Evolutionary conservation across 1,284 basidiomycete species (phyloP).

Genomic region (Farysia itapuensis): DNA sequence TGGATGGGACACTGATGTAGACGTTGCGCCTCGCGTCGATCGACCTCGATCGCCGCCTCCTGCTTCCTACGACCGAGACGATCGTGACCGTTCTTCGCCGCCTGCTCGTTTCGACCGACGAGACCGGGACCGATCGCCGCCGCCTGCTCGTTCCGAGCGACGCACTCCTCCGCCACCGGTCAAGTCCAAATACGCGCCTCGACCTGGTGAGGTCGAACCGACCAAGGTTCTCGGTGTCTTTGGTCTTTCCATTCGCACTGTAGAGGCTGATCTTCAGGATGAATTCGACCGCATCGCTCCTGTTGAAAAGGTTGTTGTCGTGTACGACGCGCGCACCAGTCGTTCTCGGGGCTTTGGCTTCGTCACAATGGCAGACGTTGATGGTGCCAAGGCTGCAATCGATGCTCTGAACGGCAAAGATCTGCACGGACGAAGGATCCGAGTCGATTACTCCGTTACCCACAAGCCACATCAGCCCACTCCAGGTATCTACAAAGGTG

Average conservation of each 20-base stretch:
- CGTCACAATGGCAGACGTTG: constrained; percentile 83
- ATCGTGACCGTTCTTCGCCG: constrained; percentile 27
- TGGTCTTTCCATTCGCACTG: constrained; percentile 89
- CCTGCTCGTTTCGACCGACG: constrained; percentile 23
- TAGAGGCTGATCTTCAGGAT: constrained; percentile 88
- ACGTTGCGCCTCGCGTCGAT: too few species aligned
- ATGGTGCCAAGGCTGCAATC: constrained; percentile 84
- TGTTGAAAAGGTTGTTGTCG: constrained; percentile 88
- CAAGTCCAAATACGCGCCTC: constrained; percentile 27
- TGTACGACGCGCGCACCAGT: constrained; percentile 97
- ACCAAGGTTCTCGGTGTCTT: constrained; percentile 92
- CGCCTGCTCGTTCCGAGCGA: neutral
- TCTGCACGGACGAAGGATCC: constrained; percentile 89
- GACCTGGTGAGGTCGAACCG: constrained; percentile 70
- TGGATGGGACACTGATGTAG: too few species aligned
- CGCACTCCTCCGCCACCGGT: constrained; percentile 11
- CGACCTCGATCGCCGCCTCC: constrained; percentile 31
- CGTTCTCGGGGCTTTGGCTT: constrained; percentile 97
- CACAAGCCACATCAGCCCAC: constrained; percentile 90
- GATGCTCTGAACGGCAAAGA: constrained; percentile 92
- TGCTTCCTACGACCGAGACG: constrained; percentile 17
- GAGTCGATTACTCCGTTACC: constrained; percentile 95
- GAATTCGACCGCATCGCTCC: constrained; percentile 85
- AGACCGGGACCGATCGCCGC: constrained; percentile 4
- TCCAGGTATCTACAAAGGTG: constrained; percentile 79